These are phyloP conservation scores for Cyanidiococcus yangmingshanensis DNA, from an alignment of 23 red algal genomes.

Conservation along the genomic window DNA sequence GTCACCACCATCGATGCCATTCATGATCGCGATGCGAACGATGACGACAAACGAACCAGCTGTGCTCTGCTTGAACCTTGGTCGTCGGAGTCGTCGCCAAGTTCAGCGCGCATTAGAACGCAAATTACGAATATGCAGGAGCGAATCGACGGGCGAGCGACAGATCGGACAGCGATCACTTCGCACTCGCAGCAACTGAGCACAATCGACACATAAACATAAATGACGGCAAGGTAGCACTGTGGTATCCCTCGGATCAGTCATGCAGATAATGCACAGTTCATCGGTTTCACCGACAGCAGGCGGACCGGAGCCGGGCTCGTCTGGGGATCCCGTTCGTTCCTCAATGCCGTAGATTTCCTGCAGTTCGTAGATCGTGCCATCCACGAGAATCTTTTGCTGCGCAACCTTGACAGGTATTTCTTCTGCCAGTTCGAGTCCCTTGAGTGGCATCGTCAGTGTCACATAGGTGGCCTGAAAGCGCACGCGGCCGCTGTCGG, in stretches of 20 bases:
- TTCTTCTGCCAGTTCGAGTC: not conserved
- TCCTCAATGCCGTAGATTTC: constrained; percentile 75
- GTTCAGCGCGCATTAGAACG: not conserved
- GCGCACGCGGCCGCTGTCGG: not conserved
- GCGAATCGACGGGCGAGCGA: constrained; percentile 18
- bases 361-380: constrained; percentile 43
- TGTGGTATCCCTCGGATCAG: constrained; percentile 45
- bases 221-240: constrained; percentile 82
- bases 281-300: constrained; percentile 9
- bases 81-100: too few relatives aligned
- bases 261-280: constrained; percentile 75
- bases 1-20: too few relatives aligned
- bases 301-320: not conserved
- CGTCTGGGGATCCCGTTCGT: not conserved
- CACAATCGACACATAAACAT: constrained; percentile 81
- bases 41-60: too few relatives aligned
- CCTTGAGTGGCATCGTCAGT: constrained; percentile 15
- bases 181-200: constrained; percentile 12
- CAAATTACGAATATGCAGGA: constrained; percentile 25
- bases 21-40: too few relatives aligned
- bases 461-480: constrained; percentile 58
- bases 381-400: constrained; percentile 51
- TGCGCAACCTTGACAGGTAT: constrained; percentile 24
- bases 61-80: too few relatives aligned
- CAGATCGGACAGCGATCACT: constrained; percentile 36